Base-by-base conservation (phyloP, 441 rosid genomes). In the Erodium moschatum region DNA sequence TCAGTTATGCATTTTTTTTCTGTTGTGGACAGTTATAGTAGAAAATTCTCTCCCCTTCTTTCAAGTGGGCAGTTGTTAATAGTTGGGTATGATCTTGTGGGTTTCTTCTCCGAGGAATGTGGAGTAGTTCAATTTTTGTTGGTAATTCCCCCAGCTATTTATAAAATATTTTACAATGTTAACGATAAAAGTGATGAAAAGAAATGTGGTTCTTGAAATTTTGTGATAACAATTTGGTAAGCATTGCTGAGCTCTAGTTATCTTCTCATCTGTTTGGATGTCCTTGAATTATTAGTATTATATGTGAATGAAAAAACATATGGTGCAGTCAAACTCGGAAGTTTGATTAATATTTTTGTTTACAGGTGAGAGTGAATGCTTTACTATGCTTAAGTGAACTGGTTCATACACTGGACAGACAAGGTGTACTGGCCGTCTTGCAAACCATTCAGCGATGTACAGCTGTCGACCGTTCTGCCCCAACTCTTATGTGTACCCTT, bases 401-500 rank as follows among this genome's bases (percentile, higher is more conserved):
- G 75, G 84, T 89, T 52, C 86, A 79, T 42, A 79, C 81, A 35
- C 96, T 93, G 12, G 93, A 91, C 74, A 93, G 86, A 78, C 87
- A 78, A 42, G 81, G 87, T 71, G 86, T 85, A 73, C 77, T 85
- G 69, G 96, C 87, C 19, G 81, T 93, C 69, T 73, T 93, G 81
- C 90, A 91, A 81, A 93, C 97, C 73, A 77, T 93, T 78, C 96
- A 88, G 73, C 84, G 96, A 18, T 93, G 98, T 69, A 93, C 95
- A 54, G 89, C 97, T 16, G 98, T 93, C 73, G 98, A 93, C 73
- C 96, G 73, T 31, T 91, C 97, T 72, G 86, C 96, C 54, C 98
- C 98, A 54, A 93, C 97, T 20, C 96, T 93, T 52, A 93, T 93
- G 95, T 93, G 96, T 73, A 83, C 98, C 44, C 96, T 93, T 67